phyloP scores from a whole-genome alignment of 805 yeast genomes.

The Hanseniaspora nectarophila region DNA sequence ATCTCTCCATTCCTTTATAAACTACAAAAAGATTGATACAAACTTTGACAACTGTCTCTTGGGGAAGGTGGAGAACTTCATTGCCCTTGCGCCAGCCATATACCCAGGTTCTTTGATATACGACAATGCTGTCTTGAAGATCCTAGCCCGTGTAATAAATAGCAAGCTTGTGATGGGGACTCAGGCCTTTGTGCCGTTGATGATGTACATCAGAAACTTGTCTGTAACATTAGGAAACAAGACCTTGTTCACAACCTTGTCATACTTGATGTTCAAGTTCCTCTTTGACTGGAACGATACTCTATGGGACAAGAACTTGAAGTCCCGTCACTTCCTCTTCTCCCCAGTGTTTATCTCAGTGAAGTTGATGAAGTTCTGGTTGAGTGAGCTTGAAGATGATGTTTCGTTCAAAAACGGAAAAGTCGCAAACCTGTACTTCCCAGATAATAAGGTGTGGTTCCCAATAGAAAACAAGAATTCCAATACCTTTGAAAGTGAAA shows the following conservation, averaged over 20 bases:
- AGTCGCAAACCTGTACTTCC: conserved; percentile 34
- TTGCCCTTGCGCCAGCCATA: conserved; percentile 83
- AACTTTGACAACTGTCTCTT: conserved; percentile 30
- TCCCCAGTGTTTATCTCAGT: conserved; percentile 77
- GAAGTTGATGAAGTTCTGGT: conserved; percentile 88
- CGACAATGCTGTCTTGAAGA: conserved; percentile 46
- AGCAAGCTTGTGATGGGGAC: conserved; percentile 54
- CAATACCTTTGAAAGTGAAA: conserved; percentile 16
- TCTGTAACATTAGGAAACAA: conserved; percentile 34
- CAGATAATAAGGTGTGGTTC: conserved; percentile 47
- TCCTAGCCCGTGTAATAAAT: conserved; percentile 44
- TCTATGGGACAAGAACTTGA: conserved; percentile 56
- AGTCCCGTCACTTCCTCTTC: conserved; percentile 68
- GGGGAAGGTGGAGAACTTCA: conserved; percentile 49
- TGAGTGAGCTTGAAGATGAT: conserved; percentile 34
- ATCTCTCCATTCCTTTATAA: conserved; percentile 54
- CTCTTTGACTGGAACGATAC: conserved; percentile 77
- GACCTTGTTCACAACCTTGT: conserved; percentile 44
- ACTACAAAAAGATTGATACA: conserved; percentile 25
- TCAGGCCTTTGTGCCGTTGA: conserved; percentile 63
- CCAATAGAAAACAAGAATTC: conserved; percentile 19
- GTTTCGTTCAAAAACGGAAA: conserved; percentile 32
- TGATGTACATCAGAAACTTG: conserved; percentile 47
- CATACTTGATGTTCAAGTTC: conserved; percentile 76
- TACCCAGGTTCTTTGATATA: conserved; percentile 71